These are phyloP conservation scores for Blastomyces parvus DNA, from an alignment of 2,329 filamentous ascomycete species.

Conservation along the genomic window DNA sequence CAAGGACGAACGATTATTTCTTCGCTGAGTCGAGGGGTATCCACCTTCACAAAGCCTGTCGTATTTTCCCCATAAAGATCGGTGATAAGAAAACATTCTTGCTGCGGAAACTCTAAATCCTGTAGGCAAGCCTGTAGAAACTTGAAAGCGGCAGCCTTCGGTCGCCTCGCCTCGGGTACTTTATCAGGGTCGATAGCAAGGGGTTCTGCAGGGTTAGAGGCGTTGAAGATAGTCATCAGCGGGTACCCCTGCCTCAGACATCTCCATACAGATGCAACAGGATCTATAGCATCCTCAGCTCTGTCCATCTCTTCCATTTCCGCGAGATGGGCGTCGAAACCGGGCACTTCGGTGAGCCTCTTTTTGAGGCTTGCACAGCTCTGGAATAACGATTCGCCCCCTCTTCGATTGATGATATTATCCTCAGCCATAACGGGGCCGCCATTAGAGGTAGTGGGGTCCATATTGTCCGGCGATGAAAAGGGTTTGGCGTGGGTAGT, in stretches of 20 bases:
- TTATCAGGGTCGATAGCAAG: constrained; percentile 58
- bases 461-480: constrained; percentile 22
- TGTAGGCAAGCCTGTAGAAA: constrained; percentile 84
- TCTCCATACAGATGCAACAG: constrained; percentile 85
- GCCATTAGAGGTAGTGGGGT: constrained; percentile 24
- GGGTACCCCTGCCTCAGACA: constrained; percentile 76
- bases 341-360: constrained; percentile 72
- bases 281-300: constrained; percentile 56
- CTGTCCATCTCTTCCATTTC: constrained; percentile 62
- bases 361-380: constrained; percentile 81
- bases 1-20: not conserved
- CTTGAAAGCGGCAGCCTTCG: constrained; percentile 82
- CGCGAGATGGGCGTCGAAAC: constrained; percentile 64
- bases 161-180: constrained; percentile 60
- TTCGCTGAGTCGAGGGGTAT: not conserved
- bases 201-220: constrained; percentile 59
- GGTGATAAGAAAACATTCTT: constrained; percentile 82
- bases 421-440: constrained; percentile 55
- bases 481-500: not conserved
- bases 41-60: constrained; percentile 88
- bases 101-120: constrained; percentile 66
- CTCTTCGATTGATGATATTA: constrained; percentile 96
- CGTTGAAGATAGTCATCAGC: constrained; percentile 81
- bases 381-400: constrained; percentile 91
- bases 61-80: constrained; percentile 92